phyloP scores from a whole-genome alignment of 2,329 filamentous ascomycete genomes.

The Parafenestella ontariensis region DNA sequence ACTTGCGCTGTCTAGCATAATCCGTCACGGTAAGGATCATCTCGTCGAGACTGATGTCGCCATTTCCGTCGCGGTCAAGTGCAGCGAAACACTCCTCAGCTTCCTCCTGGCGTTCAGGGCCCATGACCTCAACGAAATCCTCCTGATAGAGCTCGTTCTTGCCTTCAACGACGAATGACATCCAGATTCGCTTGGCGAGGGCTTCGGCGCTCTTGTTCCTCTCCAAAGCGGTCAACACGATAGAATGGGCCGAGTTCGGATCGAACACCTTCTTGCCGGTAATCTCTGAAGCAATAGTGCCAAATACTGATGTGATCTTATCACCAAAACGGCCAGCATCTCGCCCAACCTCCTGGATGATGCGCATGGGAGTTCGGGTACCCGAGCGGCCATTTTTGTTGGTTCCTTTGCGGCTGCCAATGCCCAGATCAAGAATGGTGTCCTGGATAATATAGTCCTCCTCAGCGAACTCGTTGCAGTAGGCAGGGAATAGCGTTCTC shows the following conservation, averaged over 20 bases:
- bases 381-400: slow-evolving; percentile 60
- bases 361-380: slow-evolving; percentile 75
- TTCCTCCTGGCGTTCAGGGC: slow-evolving; percentile 72
- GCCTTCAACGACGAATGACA: slow-evolving; percentile 95
- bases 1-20: slow-evolving; percentile 83
- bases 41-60: slow-evolving; percentile 93
- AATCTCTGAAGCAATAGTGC: slow-evolving; percentile 91
- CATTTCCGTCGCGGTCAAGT: slow-evolving; percentile 87
- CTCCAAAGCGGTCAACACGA: slow-evolving; percentile 88
- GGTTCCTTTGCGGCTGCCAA: slow-evolving; percentile 63
- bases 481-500: slow-evolving; percentile 85
- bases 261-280: slow-evolving; percentile 97
- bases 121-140: slow-evolving; percentile 88
- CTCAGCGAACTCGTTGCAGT: slow-evolving; percentile 87
- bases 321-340: slow-evolving; percentile 79
- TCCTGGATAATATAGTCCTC: slow-evolving; percentile 94
- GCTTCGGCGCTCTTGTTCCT: slow-evolving; percentile 85
- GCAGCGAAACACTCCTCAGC: slow-evolving; percentile 84
- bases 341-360: slow-evolving; percentile 74
- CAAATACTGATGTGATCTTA: slow-evolving; percentile 91
- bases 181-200: slow-evolving; percentile 94
- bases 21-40: slow-evolving; percentile 89
- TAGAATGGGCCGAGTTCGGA: slow-evolving; percentile 84
- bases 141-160: slow-evolving; percentile 79
- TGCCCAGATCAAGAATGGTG: slow-evolving; percentile 64